Evolutionary conservation across 768 basidiomycete genomes (phyloP).

Genomic region (Suillus cothurnatus): DNA sequence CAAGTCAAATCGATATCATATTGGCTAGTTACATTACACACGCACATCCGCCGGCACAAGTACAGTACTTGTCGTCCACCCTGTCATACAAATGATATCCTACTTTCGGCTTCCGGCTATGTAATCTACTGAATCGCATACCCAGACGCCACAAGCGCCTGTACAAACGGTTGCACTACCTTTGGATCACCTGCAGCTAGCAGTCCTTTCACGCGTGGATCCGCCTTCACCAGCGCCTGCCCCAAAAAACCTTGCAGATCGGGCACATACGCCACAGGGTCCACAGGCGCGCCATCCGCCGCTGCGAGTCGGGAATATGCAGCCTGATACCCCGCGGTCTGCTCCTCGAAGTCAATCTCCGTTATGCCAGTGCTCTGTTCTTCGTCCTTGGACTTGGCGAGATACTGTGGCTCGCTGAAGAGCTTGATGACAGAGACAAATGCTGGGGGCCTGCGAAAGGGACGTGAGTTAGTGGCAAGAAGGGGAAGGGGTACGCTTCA

Average conservation of each 20-base stretch:
- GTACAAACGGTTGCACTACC: conserved; percentile 32
- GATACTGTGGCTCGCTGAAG: conserved; percentile 76
- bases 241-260: conserved; percentile 59
- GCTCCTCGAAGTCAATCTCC: conserved; percentile 88
- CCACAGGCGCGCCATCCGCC: conserved; percentile 57
- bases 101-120: not conserved
- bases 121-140: conserved; percentile 23
- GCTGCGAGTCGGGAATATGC: conserved; percentile 92
- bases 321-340: conserved; percentile 88
- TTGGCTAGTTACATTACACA: not conserved
- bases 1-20: not conserved
- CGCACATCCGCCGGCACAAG: not conserved
- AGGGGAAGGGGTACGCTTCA: conserved; percentile 27
- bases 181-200: conserved; percentile 25
- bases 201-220: conserved; percentile 18
- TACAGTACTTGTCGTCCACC: not conserved
- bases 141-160: conserved; percentile 33
- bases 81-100: not conserved
- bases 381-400: conserved; percentile 40
- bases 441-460: conserved; percentile 56
- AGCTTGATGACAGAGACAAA: conserved; percentile 76
- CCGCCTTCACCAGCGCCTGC: conserved; percentile 35
- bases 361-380: conserved; percentile 65
- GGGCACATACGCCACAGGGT: conserved; percentile 62
- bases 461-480: not conserved